Evolutionary conservation across 352 stramenopile species (phyloP), one percentile per base, ranked within the genome.

Genomic region (Phytophthora colocasiae): DNA sequence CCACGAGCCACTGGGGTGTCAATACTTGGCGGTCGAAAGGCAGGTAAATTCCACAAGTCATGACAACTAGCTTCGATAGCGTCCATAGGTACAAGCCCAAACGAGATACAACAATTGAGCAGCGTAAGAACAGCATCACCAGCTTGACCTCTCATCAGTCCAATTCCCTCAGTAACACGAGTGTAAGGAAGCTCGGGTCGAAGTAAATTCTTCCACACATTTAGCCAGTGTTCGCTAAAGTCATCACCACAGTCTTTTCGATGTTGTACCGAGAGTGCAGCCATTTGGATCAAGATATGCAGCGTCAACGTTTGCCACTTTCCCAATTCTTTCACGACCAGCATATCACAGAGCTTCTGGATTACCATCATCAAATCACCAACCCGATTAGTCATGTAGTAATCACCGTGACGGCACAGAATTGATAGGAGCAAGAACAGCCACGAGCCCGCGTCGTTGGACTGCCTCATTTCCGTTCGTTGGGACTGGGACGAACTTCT

Each of bases 311-410:
- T 77, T 69, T 91, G 82, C 51, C 50, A 63, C 44, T 85, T 81
- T 1, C 72, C 66, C 22, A 91, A 60, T 55, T 79, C 73, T 51
- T 88, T 87, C 9, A 78, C 58, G 1, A 84, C 66, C 14, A 89
- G 41, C 43, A 75, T 69, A 43, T 84, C 55, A 4, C 39, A 56
- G 5, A 91, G 65, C n/a, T 81, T 77, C 17, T 75, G 58, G 55
- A 89, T 77, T 11, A 86, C 45, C 10, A 77, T 65, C 72, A 89
- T 89, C n/a, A 88, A 47, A 41, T 91, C 82, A 10, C 74, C 80
- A 53, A 90, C 78, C 15, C 77, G 74, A 55, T 86, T 89, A 10
- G 53, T 57, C 17, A 84, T 49, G 46, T 86, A 87, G 52, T 85
- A 83, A 47, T 77, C 74, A 12, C 81, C 80, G 24, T 89, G 76